These are phyloP conservation scores for Eutrema salsugineum DNA, from an alignment of 441 rosid species.

Conservation along the genomic window DNA sequence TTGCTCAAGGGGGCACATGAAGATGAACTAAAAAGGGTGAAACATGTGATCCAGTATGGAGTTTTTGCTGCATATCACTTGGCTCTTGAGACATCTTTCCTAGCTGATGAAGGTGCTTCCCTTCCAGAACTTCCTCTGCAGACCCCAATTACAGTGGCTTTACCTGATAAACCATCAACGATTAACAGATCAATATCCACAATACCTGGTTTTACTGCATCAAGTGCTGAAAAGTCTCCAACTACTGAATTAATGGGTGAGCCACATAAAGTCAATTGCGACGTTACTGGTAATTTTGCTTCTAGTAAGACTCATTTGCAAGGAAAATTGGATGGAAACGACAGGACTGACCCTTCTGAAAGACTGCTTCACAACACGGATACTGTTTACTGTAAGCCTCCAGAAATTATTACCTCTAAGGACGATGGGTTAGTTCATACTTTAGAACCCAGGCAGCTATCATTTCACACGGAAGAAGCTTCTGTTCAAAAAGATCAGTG, in stretches of 20 bases:
- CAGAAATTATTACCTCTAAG: slow-evolving; percentile 27
- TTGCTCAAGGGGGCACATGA: slow-evolving; percentile 68
- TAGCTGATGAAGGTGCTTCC: slow-evolving; percentile 83
- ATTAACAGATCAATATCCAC: slow-evolving; percentile 70
- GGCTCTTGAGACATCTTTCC: slow-evolving; percentile 76
- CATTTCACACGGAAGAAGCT: slow-evolving; percentile 31
- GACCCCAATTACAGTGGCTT: slow-evolving; percentile 68
- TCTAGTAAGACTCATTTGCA: slow-evolving; percentile 32
- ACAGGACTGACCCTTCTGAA: slow-evolving; percentile 37
- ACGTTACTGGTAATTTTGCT: slow-evolving; percentile 31
- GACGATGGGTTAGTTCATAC: slow-evolving; percentile 35
- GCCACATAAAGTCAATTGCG: slow-evolving; percentile 34
- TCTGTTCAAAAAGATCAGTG: slow-evolving; percentile 30
- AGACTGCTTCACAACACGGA: slow-evolving; percentile 28
- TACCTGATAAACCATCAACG: slow-evolving; percentile 60
- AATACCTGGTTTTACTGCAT: slow-evolving; percentile 59
- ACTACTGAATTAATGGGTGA: slow-evolving; percentile 37
- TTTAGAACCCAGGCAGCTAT: slow-evolving; percentile 34
- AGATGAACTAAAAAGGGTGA: slow-evolving; percentile 71
- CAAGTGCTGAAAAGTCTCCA: slow-evolving; percentile 40
- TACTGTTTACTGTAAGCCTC: slow-evolving; percentile 25
- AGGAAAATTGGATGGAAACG: slow-evolving; percentile 35
- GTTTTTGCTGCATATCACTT: slow-evolving; percentile 84
- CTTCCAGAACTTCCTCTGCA: slow-evolving; percentile 67
- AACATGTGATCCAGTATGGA: slow-evolving; percentile 77